These are phyloP conservation scores for Alternaria panax DNA, from an alignment of 2,329 filamentous ascomycete genomes.

Conservation along the genomic window DNA sequence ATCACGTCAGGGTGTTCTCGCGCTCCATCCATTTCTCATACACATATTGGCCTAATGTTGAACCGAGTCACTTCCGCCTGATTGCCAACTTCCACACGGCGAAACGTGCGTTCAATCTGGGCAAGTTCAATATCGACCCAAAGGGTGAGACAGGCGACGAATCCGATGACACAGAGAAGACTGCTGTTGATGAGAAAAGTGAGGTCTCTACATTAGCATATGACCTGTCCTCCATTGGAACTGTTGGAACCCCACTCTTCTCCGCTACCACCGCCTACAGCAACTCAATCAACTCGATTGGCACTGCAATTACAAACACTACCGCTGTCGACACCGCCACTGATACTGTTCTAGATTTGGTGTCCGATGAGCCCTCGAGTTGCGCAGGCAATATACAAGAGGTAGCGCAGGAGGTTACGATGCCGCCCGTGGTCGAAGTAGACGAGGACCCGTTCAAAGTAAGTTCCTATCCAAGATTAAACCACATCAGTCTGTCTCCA, in stretches of 20 bases:
- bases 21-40: neutral
- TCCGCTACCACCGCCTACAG: neutral
- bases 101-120: neutral
- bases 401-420: neutral
- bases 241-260: neutral
- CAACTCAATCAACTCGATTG: neutral
- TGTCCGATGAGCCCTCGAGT: neutral
- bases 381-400: neutral
- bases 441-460: conserved; percentile 20
- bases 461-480: neutral
- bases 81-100: conserved; percentile 4
- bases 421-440: neutral
- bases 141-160: neutral
- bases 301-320: neutral
- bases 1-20: neutral
- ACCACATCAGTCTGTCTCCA: neutral
- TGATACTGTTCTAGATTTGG: neutral
- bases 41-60: neutral
- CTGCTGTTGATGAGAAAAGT: neutral
- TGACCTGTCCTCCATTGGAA: too few species aligned
- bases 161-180: neutral
- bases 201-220: too few species aligned
- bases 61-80: neutral
- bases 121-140: neutral
- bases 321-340: neutral